Evolutionary conservation across 495 filamentous ascomycete genomes (phyloP).

Genomic region (Talaromyces trachyspermus): DNA sequence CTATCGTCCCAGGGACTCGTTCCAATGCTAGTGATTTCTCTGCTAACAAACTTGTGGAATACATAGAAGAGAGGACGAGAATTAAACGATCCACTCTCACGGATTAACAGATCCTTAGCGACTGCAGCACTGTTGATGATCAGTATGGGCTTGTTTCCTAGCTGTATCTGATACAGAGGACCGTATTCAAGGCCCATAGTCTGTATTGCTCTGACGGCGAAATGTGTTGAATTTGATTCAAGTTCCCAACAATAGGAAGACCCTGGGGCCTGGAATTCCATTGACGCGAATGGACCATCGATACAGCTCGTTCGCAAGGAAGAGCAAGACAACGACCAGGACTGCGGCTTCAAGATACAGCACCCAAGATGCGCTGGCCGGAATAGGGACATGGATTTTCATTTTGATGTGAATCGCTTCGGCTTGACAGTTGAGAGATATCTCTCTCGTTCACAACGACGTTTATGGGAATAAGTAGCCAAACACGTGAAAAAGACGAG

Average conservation of each 20-base stretch:
- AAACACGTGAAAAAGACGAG: too few relatives aligned
- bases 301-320: not conserved
- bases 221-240: conserved; percentile 42
- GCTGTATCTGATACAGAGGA: not conserved
- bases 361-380: not conserved
- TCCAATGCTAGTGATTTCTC: conserved; percentile 2
- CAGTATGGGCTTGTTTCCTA: not conserved
- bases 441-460: too few relatives aligned
- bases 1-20: conserved; percentile 6
- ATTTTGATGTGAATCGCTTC: too few relatives aligned
- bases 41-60: conserved; percentile 6
- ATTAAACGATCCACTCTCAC: not conserved
- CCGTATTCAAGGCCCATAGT: conserved; percentile 4
- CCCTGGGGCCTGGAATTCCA: conserved; percentile 15
- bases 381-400: not conserved
- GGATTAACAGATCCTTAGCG: not conserved
- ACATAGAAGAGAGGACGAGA: conserved; percentile 6
- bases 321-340: not conserved
- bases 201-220: conserved; percentile 1
- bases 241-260: conserved; percentile 49
- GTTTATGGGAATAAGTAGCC: too few relatives aligned
- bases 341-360: not conserved
- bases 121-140: conserved; percentile 3
- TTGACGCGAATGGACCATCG: conserved; percentile 2
- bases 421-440: too few relatives aligned